Conservation (phyloP, 1,139 yeast genomes). For the Magnusiomyces tetraspermus region DNA sequence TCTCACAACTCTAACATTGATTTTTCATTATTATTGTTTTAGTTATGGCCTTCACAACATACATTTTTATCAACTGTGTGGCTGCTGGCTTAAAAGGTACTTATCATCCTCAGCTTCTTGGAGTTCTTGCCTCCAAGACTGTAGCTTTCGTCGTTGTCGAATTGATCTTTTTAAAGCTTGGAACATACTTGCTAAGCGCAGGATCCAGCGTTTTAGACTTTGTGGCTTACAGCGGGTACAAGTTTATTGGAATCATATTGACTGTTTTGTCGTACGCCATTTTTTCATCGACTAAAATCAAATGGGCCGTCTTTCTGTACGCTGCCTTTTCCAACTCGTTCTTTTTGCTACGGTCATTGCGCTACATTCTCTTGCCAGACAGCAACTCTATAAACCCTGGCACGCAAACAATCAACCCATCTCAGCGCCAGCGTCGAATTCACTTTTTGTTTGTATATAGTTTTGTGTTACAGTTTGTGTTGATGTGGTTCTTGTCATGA, state of each 20-base stretch:
- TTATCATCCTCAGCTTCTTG: constrained; percentile 88
- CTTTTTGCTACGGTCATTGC: constrained; percentile 64
- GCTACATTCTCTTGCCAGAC: constrained; percentile 60
- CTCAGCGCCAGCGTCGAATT: constrained; percentile 71
- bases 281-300: constrained; percentile 39
- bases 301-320: constrained; percentile 35
- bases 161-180: constrained; percentile 48
- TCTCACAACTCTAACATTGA: too few species aligned
- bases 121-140: constrained; percentile 83
- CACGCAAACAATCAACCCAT: constrained; percentile 34
- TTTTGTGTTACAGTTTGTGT: constrained; percentile 62
- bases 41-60: constrained; percentile 83
- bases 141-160: constrained; percentile 76
- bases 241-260: constrained; percentile 54
- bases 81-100: constrained; percentile 81
- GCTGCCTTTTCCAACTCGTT: constrained; percentile 36
- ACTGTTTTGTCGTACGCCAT: constrained; percentile 33
- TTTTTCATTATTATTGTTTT: too few species aligned
- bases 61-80: constrained; percentile 74
- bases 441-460: constrained; percentile 82
- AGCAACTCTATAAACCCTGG: constrained; percentile 22
- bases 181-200: constrained; percentile 52
- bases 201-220: constrained; percentile 65
- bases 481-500: constrained; percentile 52
- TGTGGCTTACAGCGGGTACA: constrained; percentile 86